Base-by-base conservation (phyloP, 2,329 filamentous ascomycete genomes). In the Pyrenophora seminiperda region DNA sequence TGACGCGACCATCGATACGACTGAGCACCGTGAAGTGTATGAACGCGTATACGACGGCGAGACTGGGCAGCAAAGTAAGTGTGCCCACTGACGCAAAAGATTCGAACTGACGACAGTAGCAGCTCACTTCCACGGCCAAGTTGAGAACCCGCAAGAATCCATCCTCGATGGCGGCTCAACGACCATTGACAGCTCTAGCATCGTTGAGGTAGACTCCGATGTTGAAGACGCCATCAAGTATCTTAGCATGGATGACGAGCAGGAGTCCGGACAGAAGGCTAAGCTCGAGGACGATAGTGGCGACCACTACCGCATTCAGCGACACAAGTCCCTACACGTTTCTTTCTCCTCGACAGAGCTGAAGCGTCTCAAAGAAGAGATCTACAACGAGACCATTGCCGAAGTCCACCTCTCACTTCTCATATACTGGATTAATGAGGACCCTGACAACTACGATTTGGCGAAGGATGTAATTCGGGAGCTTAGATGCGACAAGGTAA, bases 381-480 rank as follows among this genome's bases (percentile, higher is more conserved):
- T 70, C 22, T 53, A 59, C 9, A 47, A 66, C 13, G 61, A 50
- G 9, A 64, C 61, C 3, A 62, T 71, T n/a, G 54, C 61, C 2
- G 65, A 69, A 0, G 59, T 62, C 0, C 44, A 61, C 7, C 46
- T 71, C 7, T 58, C 56, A 1, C 54, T 69, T 1, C 64, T 71
- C 27, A 49, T 33, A 7, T 60, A 46, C 20, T 72, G 67, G 65
- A 61, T 71, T 42, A 54, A 47, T 4, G 50, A 62, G 15, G 55
- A 54, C 14, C 14, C 41, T 1, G 50, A 60, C 13, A 56, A 71
- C 46, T 68, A 64, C 18, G 30, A 61, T 1, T 17, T 54, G 10
- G 67, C 65, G 0, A 67, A 54, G 39, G 24, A 43, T n/a, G 41
- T 65, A 17, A 57, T 72, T 19, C 59, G 68, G 2, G 66, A 72